Base-by-base conservation (phyloP, 2,329 filamentous ascomycete genomes). In the Penicillium sp. region DNA sequence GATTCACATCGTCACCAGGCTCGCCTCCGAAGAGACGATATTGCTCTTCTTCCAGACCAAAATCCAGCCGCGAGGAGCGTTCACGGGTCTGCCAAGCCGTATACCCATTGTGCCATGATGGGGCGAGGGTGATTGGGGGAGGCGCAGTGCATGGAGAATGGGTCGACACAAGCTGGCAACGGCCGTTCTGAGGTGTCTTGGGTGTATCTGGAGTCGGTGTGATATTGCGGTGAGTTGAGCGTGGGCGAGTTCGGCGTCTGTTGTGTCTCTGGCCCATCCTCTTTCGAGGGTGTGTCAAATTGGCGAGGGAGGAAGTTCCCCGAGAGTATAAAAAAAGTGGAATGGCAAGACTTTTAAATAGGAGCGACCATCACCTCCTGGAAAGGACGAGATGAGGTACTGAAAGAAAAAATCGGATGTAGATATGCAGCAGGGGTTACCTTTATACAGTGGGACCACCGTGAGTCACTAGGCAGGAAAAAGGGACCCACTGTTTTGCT, bases 181-280 rank as follows among this genome's bases (percentile, higher is more conserved):
- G 42, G 31, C 31, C 50, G 34, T 42, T 43, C 24, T 44, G 38
- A 2, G 53, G 45, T 27, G 40, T 54, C 56, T 48, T 57, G 24
- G 54, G 53, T 3, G 56, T 40, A 9, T 59, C 45, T 48, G 56
- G 36, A 11, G 40, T 39, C 40, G 45, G 27, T 32, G 45, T 52
- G 10, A 57, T 44, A 11, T 32, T 62, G 60, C 66, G 64, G 56
- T 73, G 69, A 61, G 70, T 71, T 53, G 70, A 72, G 57, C 73
- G 24, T 27, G 24, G 72, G 57, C 75, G 72, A 56, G 72, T 75
- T 47, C 75, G 73, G 58, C 76, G 72, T 68, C 76, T 70, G 57
- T 78, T 78, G 59, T 78, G 76, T 59, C 74, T 74, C 60, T 77
- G 76, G 64, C 75, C 75, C 75, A 78, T 78, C 57, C 63, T 71